These are phyloP conservation scores for Solanum bulbocastanum DNA, from an alignment of 257 asterid genomes.

Conservation along the genomic window DNA sequence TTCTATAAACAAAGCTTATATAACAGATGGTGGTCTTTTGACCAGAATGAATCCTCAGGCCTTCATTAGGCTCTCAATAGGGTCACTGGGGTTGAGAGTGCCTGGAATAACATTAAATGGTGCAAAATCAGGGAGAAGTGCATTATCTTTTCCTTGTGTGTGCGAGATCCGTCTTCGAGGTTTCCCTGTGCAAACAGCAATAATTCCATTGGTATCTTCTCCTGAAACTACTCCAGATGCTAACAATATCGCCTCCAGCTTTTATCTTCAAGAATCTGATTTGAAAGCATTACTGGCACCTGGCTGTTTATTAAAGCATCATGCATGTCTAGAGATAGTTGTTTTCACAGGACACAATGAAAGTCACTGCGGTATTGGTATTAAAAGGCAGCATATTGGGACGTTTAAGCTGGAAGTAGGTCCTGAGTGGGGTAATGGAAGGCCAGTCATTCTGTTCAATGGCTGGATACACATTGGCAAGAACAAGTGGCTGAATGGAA, in stretches of 20 bases:
- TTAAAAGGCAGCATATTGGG: slow-evolving; percentile 71
- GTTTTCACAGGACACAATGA: slow-evolving; percentile 69
- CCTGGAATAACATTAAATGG: slow-evolving; percentile 29
- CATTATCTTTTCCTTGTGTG: slow-evolving; percentile 53
- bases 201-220: slow-evolving; percentile 58
- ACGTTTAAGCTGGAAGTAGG: slow-evolving; percentile 63
- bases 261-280: slow-evolving; percentile 76
- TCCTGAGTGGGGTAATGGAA: slow-evolving; percentile 83
- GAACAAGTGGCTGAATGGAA: slow-evolving; percentile 50
- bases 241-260: slow-evolving; percentile 53
- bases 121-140: slow-evolving; percentile 35
- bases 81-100: slow-evolving; percentile 71
- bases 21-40: slow-evolving; percentile 38
- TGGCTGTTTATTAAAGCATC: slow-evolving; percentile 54
- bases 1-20: not conserved
- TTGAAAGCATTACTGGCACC: slow-evolving; percentile 59
- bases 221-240: slow-evolving; percentile 52
- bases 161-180: slow-evolving; percentile 93
- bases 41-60: slow-evolving; percentile 82
- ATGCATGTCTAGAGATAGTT: slow-evolving; percentile 59
- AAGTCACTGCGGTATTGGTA: slow-evolving; percentile 63
- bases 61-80: slow-evolving; percentile 73
- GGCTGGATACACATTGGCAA: slow-evolving; percentile 88
- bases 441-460: slow-evolving; percentile 53
- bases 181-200: slow-evolving; percentile 76